Evolutionary conservation across 1,139 yeast species (phyloP).

Genomic region (Geotrichum restrictum): DNA sequence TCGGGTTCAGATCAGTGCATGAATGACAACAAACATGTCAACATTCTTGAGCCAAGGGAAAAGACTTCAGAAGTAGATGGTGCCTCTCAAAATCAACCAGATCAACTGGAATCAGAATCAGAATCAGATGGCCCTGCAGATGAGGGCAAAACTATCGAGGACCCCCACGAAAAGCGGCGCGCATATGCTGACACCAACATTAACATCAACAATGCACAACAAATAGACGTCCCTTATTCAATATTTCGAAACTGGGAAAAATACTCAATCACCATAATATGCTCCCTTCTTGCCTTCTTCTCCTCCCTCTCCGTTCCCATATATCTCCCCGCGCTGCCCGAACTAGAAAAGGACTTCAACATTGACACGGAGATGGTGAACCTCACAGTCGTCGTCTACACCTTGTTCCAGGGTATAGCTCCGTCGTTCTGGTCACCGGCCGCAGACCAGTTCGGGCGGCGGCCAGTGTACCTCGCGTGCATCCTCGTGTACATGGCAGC

Average conservation of each 20-base stretch:
- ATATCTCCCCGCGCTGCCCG: constrained; percentile 66
- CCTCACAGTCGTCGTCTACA: constrained; percentile 65
- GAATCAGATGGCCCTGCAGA: no score
- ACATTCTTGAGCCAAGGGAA: no score
- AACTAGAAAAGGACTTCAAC: constrained; percentile 49
- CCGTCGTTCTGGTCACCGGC: constrained; percentile 61
- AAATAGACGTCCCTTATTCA: constrained; percentile 27
- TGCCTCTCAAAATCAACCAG: no score
- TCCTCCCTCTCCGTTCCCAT: constrained; percentile 68
- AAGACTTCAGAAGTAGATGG: no score
- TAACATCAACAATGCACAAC: no score
- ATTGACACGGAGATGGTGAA: constrained; percentile 56
- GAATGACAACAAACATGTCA: no score
- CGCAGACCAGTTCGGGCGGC: constrained; percentile 66
- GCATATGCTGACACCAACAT: no score
- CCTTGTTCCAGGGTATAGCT: constrained; percentile 63
- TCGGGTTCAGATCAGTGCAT: no score
- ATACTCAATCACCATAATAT: constrained; percentile 39
- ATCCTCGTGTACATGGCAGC: constrained; percentile 52
- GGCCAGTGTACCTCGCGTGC: constrained; percentile 59
- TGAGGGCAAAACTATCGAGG: no score
- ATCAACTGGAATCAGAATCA: no score
- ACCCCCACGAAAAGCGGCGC: no score
- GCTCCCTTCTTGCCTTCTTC: constrained; percentile 51
- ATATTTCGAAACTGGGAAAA: constrained; percentile 41